Conservation (phyloP, 805 yeast genomes). For the Ogataea paradorogensis region DNA sequence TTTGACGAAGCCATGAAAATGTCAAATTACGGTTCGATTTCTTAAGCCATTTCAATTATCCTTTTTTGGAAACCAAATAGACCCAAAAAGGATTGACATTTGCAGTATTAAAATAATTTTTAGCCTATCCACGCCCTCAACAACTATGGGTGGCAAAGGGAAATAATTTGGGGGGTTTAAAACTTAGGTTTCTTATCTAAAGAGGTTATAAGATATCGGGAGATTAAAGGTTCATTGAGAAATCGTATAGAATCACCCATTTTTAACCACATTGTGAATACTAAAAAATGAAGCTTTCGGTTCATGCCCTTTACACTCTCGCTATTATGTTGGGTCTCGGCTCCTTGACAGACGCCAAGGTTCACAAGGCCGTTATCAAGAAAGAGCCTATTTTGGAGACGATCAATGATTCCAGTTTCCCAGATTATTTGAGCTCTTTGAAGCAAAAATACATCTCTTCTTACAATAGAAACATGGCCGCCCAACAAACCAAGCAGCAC, state of each 20-base stretch:
- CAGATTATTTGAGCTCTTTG: slow-evolving; percentile 47
- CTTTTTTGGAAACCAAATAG: slow-evolving; percentile 2
- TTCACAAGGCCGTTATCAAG: slow-evolving; percentile 44
- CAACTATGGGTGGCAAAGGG: slow-evolving; percentile 8
- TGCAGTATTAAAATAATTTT: not conserved
- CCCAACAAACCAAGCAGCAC: slow-evolving; percentile 12
- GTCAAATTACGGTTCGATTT: slow-evolving; percentile 10
- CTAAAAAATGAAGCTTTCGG: slow-evolving; percentile 27
- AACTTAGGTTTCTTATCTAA: slow-evolving; percentile 2
- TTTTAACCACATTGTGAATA: not conserved
- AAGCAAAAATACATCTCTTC: slow-evolving; percentile 46
- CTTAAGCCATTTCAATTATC: slow-evolving; percentile 2
- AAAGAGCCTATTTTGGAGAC: slow-evolving; percentile 48
- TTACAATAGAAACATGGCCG: slow-evolving; percentile 33
- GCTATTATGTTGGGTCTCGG: slow-evolving; percentile 37
- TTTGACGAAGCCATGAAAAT: slow-evolving; percentile 4
- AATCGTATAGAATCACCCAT: not conserved
- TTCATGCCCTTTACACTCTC: slow-evolving; percentile 41
- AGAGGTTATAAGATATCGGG: slow-evolving; percentile 1
- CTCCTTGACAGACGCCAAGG: slow-evolving; percentile 40
- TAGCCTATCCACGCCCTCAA: slow-evolving; percentile 1
- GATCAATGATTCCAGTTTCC: slow-evolving; percentile 41
- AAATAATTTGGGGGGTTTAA: slow-evolving; percentile 9
- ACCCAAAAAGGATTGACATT: slow-evolving; percentile 1
- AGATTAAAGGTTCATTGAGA: not conserved